Percentiles rank a stretch among this genome's conserved stretches.
Evolutionary conservation across 2,329 filamentous ascomycete species (phyloP).

Genomic region (Diaporthe batatas): DNA sequence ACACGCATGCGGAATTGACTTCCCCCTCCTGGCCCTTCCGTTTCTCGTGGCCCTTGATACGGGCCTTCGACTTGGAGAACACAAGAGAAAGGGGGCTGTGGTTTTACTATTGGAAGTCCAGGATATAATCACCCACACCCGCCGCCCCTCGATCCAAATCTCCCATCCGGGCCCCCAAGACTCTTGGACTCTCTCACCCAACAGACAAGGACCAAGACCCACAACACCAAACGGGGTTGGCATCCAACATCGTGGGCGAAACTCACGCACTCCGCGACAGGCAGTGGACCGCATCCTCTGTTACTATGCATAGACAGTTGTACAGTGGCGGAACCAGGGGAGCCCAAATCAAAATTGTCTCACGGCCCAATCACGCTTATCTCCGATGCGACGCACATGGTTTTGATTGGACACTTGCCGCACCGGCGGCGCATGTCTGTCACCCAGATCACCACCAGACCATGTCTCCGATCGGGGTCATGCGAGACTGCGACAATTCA

Average conservation of each 20-base stretch:
- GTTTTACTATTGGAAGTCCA: slow-evolving; percentile 30
- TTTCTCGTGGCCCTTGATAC: slow-evolving; percentile 13
- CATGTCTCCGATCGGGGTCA: slow-evolving; percentile 2
- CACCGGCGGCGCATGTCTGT: slow-evolving; percentile 26
- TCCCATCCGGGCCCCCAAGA: slow-evolving; percentile 6
- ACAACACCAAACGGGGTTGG: slow-evolving; percentile 22
- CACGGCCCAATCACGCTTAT: slow-evolving; percentile 29
- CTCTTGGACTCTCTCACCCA: slow-evolving; percentile 8
- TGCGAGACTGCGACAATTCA: slow-evolving; percentile 5
- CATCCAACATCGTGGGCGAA: slow-evolving; percentile 25
- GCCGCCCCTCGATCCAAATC: slow-evolving; percentile 30
- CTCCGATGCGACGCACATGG: slow-evolving; percentile 21
- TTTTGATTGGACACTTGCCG: slow-evolving; percentile 13
- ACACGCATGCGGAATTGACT: background rate
- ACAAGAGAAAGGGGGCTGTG: slow-evolving; percentile 23
- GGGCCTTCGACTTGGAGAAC: background rate
- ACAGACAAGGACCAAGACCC: background rate
- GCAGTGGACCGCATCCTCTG: slow-evolving; percentile 16
- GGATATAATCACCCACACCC: slow-evolving; percentile 28
- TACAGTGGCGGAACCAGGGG: slow-evolving; percentile 30
- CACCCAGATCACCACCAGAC: slow-evolving; percentile 23
- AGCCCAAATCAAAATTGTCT: slow-evolving; percentile 27
- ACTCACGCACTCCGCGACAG: slow-evolving; percentile 20
- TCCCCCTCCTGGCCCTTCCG: slow-evolving; percentile 21
- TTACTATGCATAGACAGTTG: slow-evolving; percentile 23